phyloP scores from a whole-genome alignment of 1,284 basidiomycete genomes.

The Polyporus tsugae region DNA sequence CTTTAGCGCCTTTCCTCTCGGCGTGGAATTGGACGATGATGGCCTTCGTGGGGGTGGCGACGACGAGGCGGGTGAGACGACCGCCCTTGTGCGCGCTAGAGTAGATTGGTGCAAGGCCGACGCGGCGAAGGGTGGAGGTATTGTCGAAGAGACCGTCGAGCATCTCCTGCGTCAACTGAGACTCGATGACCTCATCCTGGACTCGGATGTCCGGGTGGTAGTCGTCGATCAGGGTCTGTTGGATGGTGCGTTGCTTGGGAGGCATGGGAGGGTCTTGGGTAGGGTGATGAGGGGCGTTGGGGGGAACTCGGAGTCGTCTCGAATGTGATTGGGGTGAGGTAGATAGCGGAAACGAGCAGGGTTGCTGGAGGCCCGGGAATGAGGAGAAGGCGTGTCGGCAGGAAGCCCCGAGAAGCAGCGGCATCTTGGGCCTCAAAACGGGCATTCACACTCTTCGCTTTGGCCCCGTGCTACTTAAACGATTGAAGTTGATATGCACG shows the following conservation, averaged over 20 bases:
- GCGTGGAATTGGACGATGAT: slow-evolving; percentile 41
- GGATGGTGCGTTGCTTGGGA: slow-evolving; percentile 24
- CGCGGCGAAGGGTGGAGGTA: slow-evolving; percentile 25
- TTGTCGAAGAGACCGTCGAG: slow-evolving; percentile 29
- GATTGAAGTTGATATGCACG: slow-evolving; percentile 1
- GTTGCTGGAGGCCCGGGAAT: slow-evolving; percentile 5
- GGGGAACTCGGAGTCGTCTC: slow-evolving; percentile 22
- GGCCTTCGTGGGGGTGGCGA: slow-evolving; percentile 34
- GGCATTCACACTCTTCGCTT: slow-evolving; percentile 13
- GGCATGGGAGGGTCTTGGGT: slow-evolving; percentile 32
- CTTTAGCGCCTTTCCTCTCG: slow-evolving; percentile 30
- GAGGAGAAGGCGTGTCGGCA: slow-evolving; percentile 23
- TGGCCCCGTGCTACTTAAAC: slow-evolving; percentile 23
- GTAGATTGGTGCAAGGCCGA: slow-evolving; percentile 44
- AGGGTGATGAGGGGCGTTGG: neutral
- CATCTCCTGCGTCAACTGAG: slow-evolving; percentile 32
- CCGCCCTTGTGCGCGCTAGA: slow-evolving; percentile 26
- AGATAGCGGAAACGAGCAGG: neutral
- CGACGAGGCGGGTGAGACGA: slow-evolving; percentile 37
- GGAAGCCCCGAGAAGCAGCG: slow-evolving; percentile 20
- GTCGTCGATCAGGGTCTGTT: slow-evolving; percentile 40
- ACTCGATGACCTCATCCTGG: slow-evolving; percentile 32
- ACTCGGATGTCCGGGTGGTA: slow-evolving; percentile 30
- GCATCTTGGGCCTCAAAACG: slow-evolving; percentile 24
- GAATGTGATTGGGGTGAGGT: slow-evolving; percentile 15